phyloP scores from a whole-genome alignment of 2,329 filamentous ascomycete genomes.

The Alternaria tenuissima region DNA sequence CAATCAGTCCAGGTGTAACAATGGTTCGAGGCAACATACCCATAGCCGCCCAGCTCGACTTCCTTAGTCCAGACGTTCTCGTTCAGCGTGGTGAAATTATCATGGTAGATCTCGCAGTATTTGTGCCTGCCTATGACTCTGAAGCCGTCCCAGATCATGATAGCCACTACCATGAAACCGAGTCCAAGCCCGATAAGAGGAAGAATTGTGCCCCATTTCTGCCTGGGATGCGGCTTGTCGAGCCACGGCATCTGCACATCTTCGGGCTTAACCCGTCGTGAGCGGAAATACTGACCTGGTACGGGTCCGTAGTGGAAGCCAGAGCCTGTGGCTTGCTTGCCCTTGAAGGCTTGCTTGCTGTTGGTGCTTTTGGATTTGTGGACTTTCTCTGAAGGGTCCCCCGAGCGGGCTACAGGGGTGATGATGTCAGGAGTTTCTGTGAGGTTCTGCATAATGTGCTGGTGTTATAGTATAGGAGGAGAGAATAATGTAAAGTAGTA shows the following conservation, averaged over 20 bases:
- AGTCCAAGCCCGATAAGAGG: slow-evolving; percentile 75
- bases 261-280: slow-evolving; percentile 74
- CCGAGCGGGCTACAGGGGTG: not conserved
- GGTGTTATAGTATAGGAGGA: not conserved
- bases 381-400: not conserved
- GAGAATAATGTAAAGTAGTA: not conserved
- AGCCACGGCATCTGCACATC: slow-evolving; percentile 81
- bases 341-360: not conserved
- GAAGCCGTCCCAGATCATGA: slow-evolving; percentile 79
- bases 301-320: slow-evolving; percentile 18
- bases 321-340: slow-evolving; percentile 14
- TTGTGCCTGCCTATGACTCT: slow-evolving; percentile 75
- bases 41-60: slow-evolving; percentile 76
- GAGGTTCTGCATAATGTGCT: not conserved
- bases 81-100: slow-evolving; percentile 69
- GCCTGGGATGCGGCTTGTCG: slow-evolving; percentile 74
- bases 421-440: not conserved
- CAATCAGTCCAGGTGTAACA: slow-evolving; percentile 33
- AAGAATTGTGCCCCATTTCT: slow-evolving; percentile 88
- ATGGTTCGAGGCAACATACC: slow-evolving; percentile 62
- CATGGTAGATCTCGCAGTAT: slow-evolving; percentile 73
- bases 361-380: slow-evolving; percentile 14
- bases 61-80: slow-evolving; percentile 75
- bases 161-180: slow-evolving; percentile 72
- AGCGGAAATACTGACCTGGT: slow-evolving; percentile 67